These are phyloP conservation scores for Xylariomycetidae sp. DNA, from an alignment of 2,329 filamentous ascomycete genomes.

Conservation along the genomic window DNA sequence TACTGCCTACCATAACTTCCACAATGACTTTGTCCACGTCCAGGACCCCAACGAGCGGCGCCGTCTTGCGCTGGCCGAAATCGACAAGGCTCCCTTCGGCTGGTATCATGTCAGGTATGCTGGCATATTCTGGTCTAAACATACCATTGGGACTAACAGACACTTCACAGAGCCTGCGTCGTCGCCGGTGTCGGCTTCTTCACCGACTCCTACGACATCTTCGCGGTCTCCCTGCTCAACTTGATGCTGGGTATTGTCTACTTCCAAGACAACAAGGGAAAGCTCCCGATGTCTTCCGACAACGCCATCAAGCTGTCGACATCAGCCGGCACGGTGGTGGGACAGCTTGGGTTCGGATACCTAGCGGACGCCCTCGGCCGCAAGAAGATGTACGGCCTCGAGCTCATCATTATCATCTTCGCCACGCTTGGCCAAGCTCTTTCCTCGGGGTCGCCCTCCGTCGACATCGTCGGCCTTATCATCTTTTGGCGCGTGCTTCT, in stretches of 20 bases:
- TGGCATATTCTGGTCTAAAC: background rate
- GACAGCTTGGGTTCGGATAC: slow-evolving; percentile 73
- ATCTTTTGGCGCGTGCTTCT: slow-evolving; percentile 80
- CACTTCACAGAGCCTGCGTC: slow-evolving; percentile 52
- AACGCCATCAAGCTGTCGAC: slow-evolving; percentile 83
- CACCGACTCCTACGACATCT: slow-evolving; percentile 81
- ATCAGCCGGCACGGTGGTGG: slow-evolving; percentile 75
- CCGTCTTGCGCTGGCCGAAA: slow-evolving; percentile 71
- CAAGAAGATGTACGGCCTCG: slow-evolving; percentile 67
- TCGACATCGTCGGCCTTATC: slow-evolving; percentile 59
- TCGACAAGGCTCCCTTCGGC: slow-evolving; percentile 75
- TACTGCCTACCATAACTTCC: slow-evolving; percentile 68
- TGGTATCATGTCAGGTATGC: slow-evolving; percentile 67
- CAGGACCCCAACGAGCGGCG: slow-evolving; percentile 72
- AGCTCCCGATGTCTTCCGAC: slow-evolving; percentile 62
- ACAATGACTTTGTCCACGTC: slow-evolving; percentile 62
- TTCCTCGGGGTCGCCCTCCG: slow-evolving; percentile 54
- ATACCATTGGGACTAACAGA: slow-evolving; percentile 6
- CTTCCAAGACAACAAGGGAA: slow-evolving; percentile 47
- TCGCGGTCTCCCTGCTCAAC: slow-evolving; percentile 67
- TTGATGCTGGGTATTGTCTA: slow-evolving; percentile 76
- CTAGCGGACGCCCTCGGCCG: slow-evolving; percentile 73
- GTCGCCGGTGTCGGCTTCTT: slow-evolving; percentile 86
- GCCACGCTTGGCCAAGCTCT: slow-evolving; percentile 68
- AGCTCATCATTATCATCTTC: slow-evolving; percentile 75